Percentiles rank a stretch among this genome's conserved stretches.
Evolutionary conservation across 2,329 filamentous ascomycete species (phyloP).

Genomic region (Eutypella sp.): DNA sequence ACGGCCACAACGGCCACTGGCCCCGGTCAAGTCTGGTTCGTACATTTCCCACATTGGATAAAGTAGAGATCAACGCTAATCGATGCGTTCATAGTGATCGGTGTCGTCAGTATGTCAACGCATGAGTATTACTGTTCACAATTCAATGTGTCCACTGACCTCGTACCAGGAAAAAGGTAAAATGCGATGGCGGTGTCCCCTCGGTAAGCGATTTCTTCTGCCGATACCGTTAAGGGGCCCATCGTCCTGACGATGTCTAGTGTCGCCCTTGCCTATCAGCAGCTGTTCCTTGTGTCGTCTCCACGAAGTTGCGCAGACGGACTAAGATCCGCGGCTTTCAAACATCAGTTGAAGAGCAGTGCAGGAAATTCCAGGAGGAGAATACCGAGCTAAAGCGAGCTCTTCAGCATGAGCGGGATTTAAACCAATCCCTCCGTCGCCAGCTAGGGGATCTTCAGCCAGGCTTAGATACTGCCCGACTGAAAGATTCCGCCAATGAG

Average conservation of each 20-base stretch:
- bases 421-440: not conserved
- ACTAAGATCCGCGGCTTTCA: slow-evolving; percentile 4
- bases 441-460: not conserved
- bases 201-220: not conserved
- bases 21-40: slow-evolving; percentile 1
- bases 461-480: not conserved
- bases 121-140: not conserved
- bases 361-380: not conserved
- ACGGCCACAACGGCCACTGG: not conserved
- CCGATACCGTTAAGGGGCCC: not conserved
- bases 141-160: not conserved
- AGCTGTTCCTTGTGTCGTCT: not conserved
- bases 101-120: not conserved
- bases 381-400: slow-evolving; percentile 2
- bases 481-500: not conserved
- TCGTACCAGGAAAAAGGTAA: slow-evolving; percentile 1
- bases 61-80: not conserved
- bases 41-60: not conserved
- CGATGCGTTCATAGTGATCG: not conserved
- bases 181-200: slow-evolving; percentile 2
- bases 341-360: not conserved
- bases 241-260: not conserved
- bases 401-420: not conserved
- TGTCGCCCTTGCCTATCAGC: slow-evolving; percentile 1
- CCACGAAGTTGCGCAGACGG: slow-evolving; percentile 1